Conservation (phyloP, 768 basidiomycete genomes). For the Lentinula edodes region DNA sequence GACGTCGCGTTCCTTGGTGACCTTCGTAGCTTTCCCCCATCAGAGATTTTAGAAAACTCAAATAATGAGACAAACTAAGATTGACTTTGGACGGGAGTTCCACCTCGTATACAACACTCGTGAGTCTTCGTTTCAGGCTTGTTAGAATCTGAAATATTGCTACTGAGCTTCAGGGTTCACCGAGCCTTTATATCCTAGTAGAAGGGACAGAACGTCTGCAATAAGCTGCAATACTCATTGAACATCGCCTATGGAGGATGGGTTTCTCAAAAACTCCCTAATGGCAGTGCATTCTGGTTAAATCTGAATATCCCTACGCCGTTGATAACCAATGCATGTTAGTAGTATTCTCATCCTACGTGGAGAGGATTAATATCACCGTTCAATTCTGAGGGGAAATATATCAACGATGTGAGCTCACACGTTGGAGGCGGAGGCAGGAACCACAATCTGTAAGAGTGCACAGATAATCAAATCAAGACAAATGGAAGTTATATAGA, state of each 20-base stretch:
- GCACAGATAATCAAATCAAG: neutral
- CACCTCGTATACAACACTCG: slow-evolving; percentile 90
- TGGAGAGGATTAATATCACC: slow-evolving; percentile 92
- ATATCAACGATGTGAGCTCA: neutral
- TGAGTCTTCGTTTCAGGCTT: slow-evolving; percentile 48
- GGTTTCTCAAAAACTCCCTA: slow-evolving; percentile 88
- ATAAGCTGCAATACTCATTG: too few relatives aligned
- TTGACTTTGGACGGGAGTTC: slow-evolving; percentile 66
- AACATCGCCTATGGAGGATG: slow-evolving; percentile 84
- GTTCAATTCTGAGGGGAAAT: slow-evolving; percentile 52
- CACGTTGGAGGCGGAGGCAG: slow-evolving; percentile 75
- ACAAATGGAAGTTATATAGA: slow-evolving; percentile 20
- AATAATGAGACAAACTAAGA: slow-evolving; percentile 59
- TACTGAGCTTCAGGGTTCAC: slow-evolving; percentile 31
- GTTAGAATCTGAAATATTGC: neutral
- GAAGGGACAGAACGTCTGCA: slow-evolving; percentile 80
- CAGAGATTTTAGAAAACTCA: neutral
- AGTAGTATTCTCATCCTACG: slow-evolving; percentile 33
- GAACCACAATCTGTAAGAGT: slow-evolving; percentile 66
- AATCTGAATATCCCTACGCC: slow-evolving; percentile 46
- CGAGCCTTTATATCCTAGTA: slow-evolving; percentile 89
- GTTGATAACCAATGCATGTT: neutral
- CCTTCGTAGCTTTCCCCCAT: slow-evolving; percentile 63
- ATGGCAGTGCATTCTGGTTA: slow-evolving; percentile 90
- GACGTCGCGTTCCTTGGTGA: slow-evolving; percentile 70